Percentiles rank a stretch among this genome's conserved stretches.
phyloP scores from a whole-genome alignment of 352 stramenopile species.

The Phytophthora ohioensis region DNA sequence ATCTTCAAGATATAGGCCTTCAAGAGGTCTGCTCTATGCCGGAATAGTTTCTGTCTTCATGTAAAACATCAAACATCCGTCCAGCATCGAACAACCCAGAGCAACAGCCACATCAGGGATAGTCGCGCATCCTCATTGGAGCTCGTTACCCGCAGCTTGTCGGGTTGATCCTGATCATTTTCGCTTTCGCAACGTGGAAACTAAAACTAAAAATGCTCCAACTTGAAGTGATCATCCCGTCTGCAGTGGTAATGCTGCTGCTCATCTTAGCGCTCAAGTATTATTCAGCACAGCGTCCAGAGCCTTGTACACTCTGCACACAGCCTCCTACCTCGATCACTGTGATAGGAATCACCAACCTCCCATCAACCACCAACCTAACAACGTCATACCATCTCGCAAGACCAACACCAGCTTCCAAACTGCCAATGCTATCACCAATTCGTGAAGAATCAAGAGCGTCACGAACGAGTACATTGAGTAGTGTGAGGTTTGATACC shows the following conservation, averaged over 20 bases:
- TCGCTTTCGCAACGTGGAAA: conserved; percentile 6
- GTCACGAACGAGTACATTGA: conserved; percentile 17
- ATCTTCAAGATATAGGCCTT: neutral
- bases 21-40: conserved; percentile 27
- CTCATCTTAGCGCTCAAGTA: conserved; percentile 31
- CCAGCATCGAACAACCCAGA: conserved; percentile 27
- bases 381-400: conserved; percentile 22
- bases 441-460: conserved; percentile 32
- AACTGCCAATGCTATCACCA: conserved; percentile 12
- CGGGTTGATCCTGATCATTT: conserved; percentile 4
- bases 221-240: conserved; percentile 17
- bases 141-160: conserved; percentile 14
- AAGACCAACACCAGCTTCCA: conserved; percentile 18
- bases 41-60: conserved; percentile 24
- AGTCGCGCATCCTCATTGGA: conserved; percentile 20
- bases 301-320: conserved; percentile 11
- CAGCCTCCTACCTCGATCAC: conserved; percentile 2
- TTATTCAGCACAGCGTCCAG: conserved; percentile 1
- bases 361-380: conserved; percentile 5
- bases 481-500: conserved; percentile 8
- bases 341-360: conserved; percentile 1
- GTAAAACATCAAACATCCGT: conserved; percentile 2
- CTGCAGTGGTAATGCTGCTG: conserved; percentile 23
- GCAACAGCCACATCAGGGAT: conserved; percentile 22
- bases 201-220: conserved; percentile 26